Percentiles rank a stretch among this genome's conserved stretches.
Conservation (phyloP, 2,329 filamentous ascomycete species). For the Tolypocladium ophioglossoides region DNA sequence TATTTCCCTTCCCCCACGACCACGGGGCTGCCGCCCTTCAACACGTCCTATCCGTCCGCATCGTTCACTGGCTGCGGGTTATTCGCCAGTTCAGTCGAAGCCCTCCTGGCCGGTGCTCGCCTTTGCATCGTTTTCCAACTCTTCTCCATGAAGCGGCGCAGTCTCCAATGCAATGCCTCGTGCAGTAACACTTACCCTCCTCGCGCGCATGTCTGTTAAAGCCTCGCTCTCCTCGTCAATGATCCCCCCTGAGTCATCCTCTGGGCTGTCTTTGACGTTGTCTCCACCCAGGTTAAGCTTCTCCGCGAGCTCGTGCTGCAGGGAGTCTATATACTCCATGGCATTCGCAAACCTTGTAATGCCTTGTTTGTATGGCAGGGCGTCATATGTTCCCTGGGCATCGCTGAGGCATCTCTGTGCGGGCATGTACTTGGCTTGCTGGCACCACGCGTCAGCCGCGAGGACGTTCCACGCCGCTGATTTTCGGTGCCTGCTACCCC, state of each 20-base stretch:
- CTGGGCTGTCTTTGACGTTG: slow-evolving; percentile 23
- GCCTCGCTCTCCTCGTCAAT: slow-evolving; percentile 47
- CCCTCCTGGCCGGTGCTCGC: slow-evolving; percentile 22
- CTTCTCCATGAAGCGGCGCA: slow-evolving; percentile 30
- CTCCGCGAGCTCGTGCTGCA: slow-evolving; percentile 39
- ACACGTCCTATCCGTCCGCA: not conserved
- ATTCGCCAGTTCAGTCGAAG: slow-evolving; percentile 30
- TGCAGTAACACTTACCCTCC: slow-evolving; percentile 45
- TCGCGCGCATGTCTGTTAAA: slow-evolving; percentile 37
- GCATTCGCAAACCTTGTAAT: slow-evolving; percentile 41
- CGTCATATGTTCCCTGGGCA: slow-evolving; percentile 46
- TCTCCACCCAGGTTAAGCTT: slow-evolving; percentile 29
- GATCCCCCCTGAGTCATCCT: slow-evolving; percentile 31
- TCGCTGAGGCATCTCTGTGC: slow-evolving; percentile 68
- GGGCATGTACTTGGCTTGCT: slow-evolving; percentile 64
- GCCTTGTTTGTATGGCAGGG: slow-evolving; percentile 37
- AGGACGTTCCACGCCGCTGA: slow-evolving; percentile 83
- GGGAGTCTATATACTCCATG: slow-evolving; percentile 37
- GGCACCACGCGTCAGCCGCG: slow-evolving; percentile 74
- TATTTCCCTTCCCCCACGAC: not conserved
- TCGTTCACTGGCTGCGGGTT: not conserved
- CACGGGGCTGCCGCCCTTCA: not conserved
- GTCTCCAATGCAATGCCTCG: slow-evolving; percentile 36
- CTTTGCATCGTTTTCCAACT: slow-evolving; percentile 11
- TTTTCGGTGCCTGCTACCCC: slow-evolving; percentile 69